Evolutionary conservation across 108 stramenopile genomes (phyloP).

Genomic region (Cyclotella baltica): DNA sequence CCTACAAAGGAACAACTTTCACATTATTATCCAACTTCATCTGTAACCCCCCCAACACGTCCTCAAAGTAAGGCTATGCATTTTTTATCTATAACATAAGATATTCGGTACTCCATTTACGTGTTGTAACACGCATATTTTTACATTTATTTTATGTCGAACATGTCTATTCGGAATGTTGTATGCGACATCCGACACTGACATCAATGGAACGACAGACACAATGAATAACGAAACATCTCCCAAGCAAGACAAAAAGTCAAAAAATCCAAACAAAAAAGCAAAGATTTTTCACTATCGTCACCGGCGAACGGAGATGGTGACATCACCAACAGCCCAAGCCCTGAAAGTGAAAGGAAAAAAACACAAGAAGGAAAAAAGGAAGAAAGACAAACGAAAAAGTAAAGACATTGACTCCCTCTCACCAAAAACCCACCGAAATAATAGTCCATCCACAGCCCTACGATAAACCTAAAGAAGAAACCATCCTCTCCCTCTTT

Average conservation of each 20-base stretch:
- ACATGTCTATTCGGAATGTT: too few species aligned
- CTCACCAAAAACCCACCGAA: background rate
- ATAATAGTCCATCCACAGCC: too few species aligned
- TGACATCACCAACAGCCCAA: background rate
- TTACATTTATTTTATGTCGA: too few species aligned
- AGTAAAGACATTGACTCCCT: background rate
- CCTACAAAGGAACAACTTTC: too few species aligned
- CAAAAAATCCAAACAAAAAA: constrained; percentile 17
- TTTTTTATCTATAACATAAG: too few species aligned
- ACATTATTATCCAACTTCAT: too few species aligned
- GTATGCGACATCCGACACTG: too few species aligned
- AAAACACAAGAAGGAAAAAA: constrained; percentile 39
- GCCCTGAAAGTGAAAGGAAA: constrained; percentile 23
- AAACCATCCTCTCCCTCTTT: constrained; percentile 28
- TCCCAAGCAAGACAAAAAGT: background rate
- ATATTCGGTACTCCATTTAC: too few species aligned
- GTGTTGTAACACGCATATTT: too few species aligned
- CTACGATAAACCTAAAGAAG: background rate
- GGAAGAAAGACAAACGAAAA: constrained; percentile 30
- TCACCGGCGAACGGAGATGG: background rate
- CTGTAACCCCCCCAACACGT: too few species aligned
- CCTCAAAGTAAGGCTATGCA: too few species aligned
- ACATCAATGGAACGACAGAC: background rate
- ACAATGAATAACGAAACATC: background rate
- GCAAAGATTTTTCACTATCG: background rate